Base-by-base conservation (phyloP, 2,329 filamentous ascomycete species). In the Fusarium begoniae region DNA sequence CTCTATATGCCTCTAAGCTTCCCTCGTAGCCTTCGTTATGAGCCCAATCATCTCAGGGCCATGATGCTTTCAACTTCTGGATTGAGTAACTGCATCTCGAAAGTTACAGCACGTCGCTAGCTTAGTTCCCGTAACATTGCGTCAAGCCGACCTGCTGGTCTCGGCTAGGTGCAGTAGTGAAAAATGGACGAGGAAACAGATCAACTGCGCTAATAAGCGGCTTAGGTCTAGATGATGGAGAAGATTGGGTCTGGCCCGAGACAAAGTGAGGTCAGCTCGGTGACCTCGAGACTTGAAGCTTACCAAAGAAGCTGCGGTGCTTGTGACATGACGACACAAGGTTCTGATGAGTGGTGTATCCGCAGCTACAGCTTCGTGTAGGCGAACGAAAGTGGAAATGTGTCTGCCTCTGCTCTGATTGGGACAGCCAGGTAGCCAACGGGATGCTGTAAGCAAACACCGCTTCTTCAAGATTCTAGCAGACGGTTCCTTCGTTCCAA, bases 111-210 rank as follows among this genome's bases (percentile, higher is more conserved):
- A 63, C 37, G 18, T 55, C 35, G 67, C 59, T 56, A 66, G 53
- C 47, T 55, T 69, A 68, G 66, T 60, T 69, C 55, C 68, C 66
- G 72, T 62, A 56, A 67, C 55, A 75, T 75, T 78, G 74, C 74
- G 61, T 77, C 76, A 75, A 78, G 66, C 66, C 58, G 67, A 66
- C 73, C 64, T 73, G 66, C 60, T 73, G 67, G 75, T 77, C 73
- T 76, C 76, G 76, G 75, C 75, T 75, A 75, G 58, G 64, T 73
- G 75, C 73, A 76, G 69, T 68, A 63, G 67, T 38, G 59, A 66
- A 67, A 55, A 53, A 66, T 65, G 71, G 40, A 54, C 64, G 48
- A 73, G 62, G 56, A 71, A 65, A 73, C 70, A 71, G 74, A 71
- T 78, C 74, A 74, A 50, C 75, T 50, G 57, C 76, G 60, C 75